phyloP scores from a whole-genome alignment of 805 yeast genomes.

The Monosporozyma siamensis region DNA sequence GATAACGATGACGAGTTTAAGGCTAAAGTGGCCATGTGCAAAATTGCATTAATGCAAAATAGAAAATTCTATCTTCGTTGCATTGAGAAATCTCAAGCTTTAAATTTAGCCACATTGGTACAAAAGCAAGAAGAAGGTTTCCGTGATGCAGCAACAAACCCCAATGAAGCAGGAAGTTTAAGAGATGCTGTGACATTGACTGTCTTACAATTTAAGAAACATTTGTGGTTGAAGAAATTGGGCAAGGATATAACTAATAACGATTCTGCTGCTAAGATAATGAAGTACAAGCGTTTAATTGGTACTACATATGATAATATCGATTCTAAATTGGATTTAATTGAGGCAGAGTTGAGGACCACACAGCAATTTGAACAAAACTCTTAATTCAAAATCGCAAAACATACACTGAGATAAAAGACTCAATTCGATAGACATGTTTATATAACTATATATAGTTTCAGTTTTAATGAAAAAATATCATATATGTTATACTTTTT shows the following conservation, averaged over 20 bases:
- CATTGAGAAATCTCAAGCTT: slow-evolving; percentile 56
- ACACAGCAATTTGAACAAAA: neutral
- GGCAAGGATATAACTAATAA: slow-evolving; percentile 40
- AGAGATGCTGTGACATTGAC: slow-evolving; percentile 36
- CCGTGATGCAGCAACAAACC: slow-evolving; percentile 7
- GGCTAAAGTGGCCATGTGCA: neutral
- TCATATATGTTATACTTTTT: too few relatives aligned
- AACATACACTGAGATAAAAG: neutral
- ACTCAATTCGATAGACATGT: neutral
- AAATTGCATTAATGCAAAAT: neutral
- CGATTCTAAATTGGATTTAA: slow-evolving; percentile 73
- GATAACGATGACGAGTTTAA: neutral
- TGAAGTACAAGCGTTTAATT: slow-evolving; percentile 71
- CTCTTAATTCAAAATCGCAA: neutral
- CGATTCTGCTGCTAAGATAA: slow-evolving; percentile 46
- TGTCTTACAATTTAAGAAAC: slow-evolving; percentile 44
- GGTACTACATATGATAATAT: slow-evolving; percentile 73
- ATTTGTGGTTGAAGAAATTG: slow-evolving; percentile 36
- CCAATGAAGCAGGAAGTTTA: slow-evolving; percentile 9
- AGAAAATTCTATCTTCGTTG: slow-evolving; percentile 13
- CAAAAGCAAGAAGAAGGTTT: slow-evolving; percentile 40
- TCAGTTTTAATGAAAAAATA: too few relatives aligned
- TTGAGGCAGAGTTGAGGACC: slow-evolving; percentile 41
- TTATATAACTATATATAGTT: neutral
- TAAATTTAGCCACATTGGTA: slow-evolving; percentile 48